Conservation (phyloP, 192 early-diverging fungal genomes). For the Coemansia brasiliensis region DNA sequence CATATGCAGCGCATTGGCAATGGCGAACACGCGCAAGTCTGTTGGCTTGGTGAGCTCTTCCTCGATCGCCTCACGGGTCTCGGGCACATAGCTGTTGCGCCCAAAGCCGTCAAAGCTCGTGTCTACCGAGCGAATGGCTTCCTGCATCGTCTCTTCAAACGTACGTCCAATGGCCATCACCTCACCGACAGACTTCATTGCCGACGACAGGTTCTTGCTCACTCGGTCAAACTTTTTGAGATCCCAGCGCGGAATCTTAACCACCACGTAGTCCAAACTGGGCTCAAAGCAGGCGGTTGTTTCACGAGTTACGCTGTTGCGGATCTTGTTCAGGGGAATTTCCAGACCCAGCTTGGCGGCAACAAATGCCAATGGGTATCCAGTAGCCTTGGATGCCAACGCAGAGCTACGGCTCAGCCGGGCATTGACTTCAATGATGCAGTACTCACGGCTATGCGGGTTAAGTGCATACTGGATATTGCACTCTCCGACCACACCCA, state of each 20-base stretch:
- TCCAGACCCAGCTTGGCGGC: constrained; percentile 96
- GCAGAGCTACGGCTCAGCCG: constrained; percentile 90
- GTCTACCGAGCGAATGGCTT: constrained; percentile 91
- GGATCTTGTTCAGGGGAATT: constrained; percentile 88
- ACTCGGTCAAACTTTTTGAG: constrained; percentile 96
- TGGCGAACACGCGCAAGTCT: constrained; percentile 93
- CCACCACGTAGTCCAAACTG: constrained; percentile 87
- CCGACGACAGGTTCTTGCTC: constrained; percentile 80
- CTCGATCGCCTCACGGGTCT: constrained; percentile 71
- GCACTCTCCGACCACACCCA: constrained; percentile 99
- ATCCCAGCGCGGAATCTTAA: constrained; percentile 90
- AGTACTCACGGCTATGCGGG: constrained; percentile 91
- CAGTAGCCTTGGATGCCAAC: constrained; percentile 96
- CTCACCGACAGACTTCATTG: constrained; percentile 98
- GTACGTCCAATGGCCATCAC: constrained; percentile 97
- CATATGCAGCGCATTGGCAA: constrained; percentile 91
- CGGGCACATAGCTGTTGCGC: constrained; percentile 63
- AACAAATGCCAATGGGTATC: constrained; percentile 97
- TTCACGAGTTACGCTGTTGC: constrained; percentile 92
- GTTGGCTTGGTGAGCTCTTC: constrained; percentile 88
- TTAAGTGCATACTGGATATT: constrained; percentile 99
- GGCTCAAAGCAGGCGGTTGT: constrained; percentile 99
- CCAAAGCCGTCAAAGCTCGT: constrained; percentile 83
- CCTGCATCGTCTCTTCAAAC: constrained; percentile 97
- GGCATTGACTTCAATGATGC: constrained; percentile 99